Percentiles rank a stretch among this genome's conserved stretches.
Evolutionary conservation across 169 alveolate species (phyloP).

Genomic region (Plasmodium coatneyi): DNA sequence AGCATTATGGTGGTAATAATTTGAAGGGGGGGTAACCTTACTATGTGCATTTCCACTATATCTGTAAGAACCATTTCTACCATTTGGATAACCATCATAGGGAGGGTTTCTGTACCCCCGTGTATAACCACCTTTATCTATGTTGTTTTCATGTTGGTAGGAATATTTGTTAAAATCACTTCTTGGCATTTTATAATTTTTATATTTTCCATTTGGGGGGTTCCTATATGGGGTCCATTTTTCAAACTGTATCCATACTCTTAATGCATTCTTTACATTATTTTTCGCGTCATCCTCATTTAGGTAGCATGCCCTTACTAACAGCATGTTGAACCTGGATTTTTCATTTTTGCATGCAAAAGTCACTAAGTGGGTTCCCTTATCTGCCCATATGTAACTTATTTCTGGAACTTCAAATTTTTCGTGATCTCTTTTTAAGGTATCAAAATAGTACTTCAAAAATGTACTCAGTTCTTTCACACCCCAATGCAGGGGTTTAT

Average conservation of each 20-base stretch:
- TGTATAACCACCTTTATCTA: conserved; percentile 33
- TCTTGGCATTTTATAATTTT: conserved; percentile 28
- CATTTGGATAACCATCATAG: conserved; percentile 25
- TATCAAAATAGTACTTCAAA: conserved; percentile 41
- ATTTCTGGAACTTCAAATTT: conserved; percentile 67
- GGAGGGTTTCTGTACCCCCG: conserved; percentile 29
- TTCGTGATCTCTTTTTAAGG: conserved; percentile 33
- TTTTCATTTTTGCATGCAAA: conserved; percentile 63
- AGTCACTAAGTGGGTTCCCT: conserved; percentile 68
- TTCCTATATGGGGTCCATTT: conserved; percentile 57
- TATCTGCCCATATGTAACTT: conserved; percentile 70
- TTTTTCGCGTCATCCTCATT: conserved; percentile 66
- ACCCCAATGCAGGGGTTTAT: conserved; percentile 70
- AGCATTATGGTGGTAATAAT: conserved; percentile 12
- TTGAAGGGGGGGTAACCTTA: background rate
- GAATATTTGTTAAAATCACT: conserved; percentile 52
- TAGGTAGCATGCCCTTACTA: conserved; percentile 68
- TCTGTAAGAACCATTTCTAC: conserved; percentile 18
- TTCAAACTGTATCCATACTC: conserved; percentile 71
- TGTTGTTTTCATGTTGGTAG: conserved; percentile 23
- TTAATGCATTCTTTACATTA: conserved; percentile 34
- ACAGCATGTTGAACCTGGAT: conserved; percentile 46
- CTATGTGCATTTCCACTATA: background rate
- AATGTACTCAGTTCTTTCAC: conserved; percentile 40
- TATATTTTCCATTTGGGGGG: conserved; percentile 7